These are phyloP conservation scores for Suillus ampliporus DNA, from an alignment of 768 basidiomycete species.

Conservation along the genomic window DNA sequence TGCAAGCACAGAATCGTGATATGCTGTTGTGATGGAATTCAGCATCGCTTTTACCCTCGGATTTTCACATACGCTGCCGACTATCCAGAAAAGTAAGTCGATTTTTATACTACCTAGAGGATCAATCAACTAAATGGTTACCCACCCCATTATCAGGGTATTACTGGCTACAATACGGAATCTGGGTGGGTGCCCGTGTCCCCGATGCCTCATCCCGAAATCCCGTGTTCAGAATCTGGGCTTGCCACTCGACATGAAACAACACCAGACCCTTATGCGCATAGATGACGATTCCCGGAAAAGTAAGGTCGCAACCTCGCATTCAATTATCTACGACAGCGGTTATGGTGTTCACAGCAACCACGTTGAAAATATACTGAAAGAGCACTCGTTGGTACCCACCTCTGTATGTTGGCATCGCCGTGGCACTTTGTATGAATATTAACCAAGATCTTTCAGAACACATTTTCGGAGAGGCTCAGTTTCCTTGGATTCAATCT, in stretches of 20 bases:
- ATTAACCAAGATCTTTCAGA: slow-evolving; percentile 22
- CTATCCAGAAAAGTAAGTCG: slow-evolving; percentile 42
- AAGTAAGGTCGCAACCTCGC: not conserved
- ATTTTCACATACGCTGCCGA: slow-evolving; percentile 39
- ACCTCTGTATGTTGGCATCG: slow-evolving; percentile 14
- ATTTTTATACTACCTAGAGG: not conserved
- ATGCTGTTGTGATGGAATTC: slow-evolving; percentile 14
- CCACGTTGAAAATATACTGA: slow-evolving; percentile 17
- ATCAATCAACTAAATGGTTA: not conserved
- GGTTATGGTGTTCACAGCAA: slow-evolving; percentile 12
- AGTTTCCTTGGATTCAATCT: slow-evolving; percentile 23
- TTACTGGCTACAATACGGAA: slow-evolving; percentile 28
- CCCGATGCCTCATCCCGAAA: slow-evolving; percentile 27
- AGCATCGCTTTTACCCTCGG: slow-evolving; percentile 21
- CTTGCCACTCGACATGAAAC: slow-evolving; percentile 13
- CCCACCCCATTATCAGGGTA: slow-evolving; percentile 12
- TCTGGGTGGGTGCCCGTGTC: slow-evolving; percentile 34
- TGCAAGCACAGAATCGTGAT: slow-evolving; percentile 21
- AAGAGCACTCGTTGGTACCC: slow-evolving; percentile 24
- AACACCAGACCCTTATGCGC: not conserved
- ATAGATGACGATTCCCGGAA: slow-evolving; percentile 7
- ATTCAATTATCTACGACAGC: slow-evolving; percentile 21
- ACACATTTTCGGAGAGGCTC: slow-evolving; percentile 31
- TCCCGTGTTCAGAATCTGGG: slow-evolving; percentile 17
- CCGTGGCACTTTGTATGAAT: not conserved